Conservation (phyloP, 1,284 basidiomycete species). For the Spongiforma sp. region DNA sequence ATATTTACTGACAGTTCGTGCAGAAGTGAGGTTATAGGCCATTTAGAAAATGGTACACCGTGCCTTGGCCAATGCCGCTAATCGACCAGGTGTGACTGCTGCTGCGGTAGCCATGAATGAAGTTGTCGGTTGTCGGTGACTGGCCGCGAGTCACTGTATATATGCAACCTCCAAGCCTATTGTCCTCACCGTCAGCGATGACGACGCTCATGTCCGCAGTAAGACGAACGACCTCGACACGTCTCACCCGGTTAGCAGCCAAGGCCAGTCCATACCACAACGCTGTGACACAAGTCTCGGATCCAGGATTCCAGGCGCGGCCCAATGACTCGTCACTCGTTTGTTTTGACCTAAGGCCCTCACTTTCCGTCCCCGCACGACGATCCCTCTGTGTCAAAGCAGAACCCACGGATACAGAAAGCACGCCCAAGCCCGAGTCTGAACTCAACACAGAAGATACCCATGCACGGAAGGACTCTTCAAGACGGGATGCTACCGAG, state of each 20-base stretch:
- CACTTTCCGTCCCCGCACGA: conserved; percentile 16
- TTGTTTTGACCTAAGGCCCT: background rate
- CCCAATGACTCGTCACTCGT: no score
- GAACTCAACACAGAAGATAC: no score
- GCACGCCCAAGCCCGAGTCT: conserved; percentile 22
- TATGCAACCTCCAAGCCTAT: no score
- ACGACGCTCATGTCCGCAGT: conserved; percentile 27
- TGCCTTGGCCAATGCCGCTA: no score
- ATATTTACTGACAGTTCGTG: no score
- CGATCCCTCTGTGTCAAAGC: conserved; percentile 41
- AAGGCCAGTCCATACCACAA: conserved; percentile 48
- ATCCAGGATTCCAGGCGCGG: background rate
- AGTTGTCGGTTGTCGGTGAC: no score
- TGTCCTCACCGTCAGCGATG: no score
- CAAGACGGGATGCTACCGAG: background rate
- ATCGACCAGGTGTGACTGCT: no score
- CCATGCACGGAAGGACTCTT: background rate
- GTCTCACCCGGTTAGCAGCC: conserved; percentile 35
- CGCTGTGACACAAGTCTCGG: conserved; percentile 42
- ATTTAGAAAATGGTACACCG: no score
- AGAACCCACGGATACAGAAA: conserved; percentile 31
- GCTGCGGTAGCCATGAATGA: no score
- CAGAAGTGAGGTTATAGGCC: no score
- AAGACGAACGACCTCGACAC: conserved; percentile 17
- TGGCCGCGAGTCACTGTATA: no score